Conservation (phyloP, 768 basidiomycete species). For the Tulasnella sp. region DNA sequence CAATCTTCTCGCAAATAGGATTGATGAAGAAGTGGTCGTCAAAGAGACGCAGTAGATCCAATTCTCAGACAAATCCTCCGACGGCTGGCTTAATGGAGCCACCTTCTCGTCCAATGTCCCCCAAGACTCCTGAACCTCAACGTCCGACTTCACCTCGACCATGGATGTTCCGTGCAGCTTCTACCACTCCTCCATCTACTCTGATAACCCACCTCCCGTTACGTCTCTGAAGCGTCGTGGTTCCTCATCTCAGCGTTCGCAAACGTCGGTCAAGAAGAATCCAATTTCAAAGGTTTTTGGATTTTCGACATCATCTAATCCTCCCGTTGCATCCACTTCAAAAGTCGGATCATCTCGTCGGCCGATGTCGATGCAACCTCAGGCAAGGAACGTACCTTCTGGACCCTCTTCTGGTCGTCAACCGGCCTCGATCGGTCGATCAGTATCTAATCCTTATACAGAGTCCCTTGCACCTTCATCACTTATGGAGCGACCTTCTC, state of each 20-base stretch:
- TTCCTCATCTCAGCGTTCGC: not conserved
- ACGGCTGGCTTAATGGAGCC: not conserved
- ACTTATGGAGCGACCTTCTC: not conserved
- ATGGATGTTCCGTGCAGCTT: not conserved
- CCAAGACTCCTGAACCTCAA: not conserved
- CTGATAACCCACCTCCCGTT: too few species aligned
- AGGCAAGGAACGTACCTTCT: not conserved
- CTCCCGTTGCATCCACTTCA: not conserved
- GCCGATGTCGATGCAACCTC: not conserved
- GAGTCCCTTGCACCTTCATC: not conserved
- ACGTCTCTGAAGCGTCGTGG: not conserved
- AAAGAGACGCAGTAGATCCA: not conserved
- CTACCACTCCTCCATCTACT: not conserved
- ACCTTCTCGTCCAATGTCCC: not conserved
- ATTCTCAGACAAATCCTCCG: slow-evolving; percentile 21
- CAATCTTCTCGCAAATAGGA: slow-evolving; percentile 43
- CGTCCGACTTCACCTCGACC: not conserved
- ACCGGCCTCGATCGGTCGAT: slow-evolving; percentile 8
- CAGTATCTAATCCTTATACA: slow-evolving; percentile 7
- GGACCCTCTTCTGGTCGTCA: not conserved
- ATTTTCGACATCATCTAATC: not conserved
- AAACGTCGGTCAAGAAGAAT: not conserved
- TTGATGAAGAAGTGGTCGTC: slow-evolving; percentile 41
- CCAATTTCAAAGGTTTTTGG: slow-evolving; percentile 5
- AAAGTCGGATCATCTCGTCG: not conserved